phyloP scores from a whole-genome alignment of 192 early-diverging fungal species.

The Chytriomyces sp. region DNA sequence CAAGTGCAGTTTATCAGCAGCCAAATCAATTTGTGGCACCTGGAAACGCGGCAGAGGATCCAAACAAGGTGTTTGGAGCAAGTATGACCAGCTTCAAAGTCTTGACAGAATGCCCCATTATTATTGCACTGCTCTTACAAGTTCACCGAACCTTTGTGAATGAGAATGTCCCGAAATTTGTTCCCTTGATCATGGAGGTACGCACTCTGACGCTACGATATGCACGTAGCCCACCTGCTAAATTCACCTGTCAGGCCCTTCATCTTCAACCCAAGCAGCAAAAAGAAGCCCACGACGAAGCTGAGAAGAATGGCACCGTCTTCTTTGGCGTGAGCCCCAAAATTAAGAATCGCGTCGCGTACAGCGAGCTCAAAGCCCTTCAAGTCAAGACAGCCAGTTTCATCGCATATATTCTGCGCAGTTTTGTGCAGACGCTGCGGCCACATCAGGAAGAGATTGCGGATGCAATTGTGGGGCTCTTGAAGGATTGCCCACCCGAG shows the following conservation, averaged over 20 bases:
- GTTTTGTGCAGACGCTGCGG: constrained; percentile 68
- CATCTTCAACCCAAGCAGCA: constrained; percentile 55
- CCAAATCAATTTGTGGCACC: constrained; percentile 56
- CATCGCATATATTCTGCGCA: constrained; percentile 90
- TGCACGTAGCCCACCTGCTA: too few species aligned
- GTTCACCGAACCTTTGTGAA: constrained; percentile 78
- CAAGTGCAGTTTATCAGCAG: neutral
- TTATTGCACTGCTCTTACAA: constrained; percentile 93
- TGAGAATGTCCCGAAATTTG: constrained; percentile 79
- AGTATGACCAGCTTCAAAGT: constrained; percentile 95
- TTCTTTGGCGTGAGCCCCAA: constrained; percentile 80
- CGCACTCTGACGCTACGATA: neutral
- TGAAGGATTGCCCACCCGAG: constrained; percentile 93
- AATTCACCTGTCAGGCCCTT: constrained; percentile 39
- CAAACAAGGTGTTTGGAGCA: constrained; percentile 65
- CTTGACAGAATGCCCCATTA: constrained; percentile 96
- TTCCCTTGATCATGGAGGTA: constrained; percentile 86
- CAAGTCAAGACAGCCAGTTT: constrained; percentile 99
- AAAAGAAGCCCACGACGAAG: constrained; percentile 51
- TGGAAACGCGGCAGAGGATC: constrained; percentile 49
- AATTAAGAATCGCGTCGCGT: constrained; percentile 72
- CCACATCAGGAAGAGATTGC: constrained; percentile 84
- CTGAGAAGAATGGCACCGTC: constrained; percentile 53
- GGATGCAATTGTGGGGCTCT: constrained; percentile 80
- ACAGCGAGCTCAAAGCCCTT: constrained; percentile 88